A percentile compares a stretch with the other conserved stretches of the same genome.
phyloP scores from a whole-genome alignment of 1,139 yeast genomes.

The Zygotorulaspora mrakii region DNA sequence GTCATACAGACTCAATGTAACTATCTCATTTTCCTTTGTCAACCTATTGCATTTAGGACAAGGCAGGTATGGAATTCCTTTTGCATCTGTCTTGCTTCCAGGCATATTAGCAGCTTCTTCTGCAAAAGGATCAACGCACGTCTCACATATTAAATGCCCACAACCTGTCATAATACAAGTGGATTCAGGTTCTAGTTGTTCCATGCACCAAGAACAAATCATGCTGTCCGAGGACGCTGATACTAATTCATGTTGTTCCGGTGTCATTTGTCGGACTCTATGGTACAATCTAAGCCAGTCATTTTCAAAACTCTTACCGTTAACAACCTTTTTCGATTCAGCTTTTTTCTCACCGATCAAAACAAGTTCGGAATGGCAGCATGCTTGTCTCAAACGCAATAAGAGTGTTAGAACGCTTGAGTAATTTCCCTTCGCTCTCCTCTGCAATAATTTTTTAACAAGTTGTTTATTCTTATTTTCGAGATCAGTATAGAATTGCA shows the following conservation, averaged over 20 bases:
- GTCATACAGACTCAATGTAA: slow-evolving; percentile 52
- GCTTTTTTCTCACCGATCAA: slow-evolving; percentile 55
- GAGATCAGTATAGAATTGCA: slow-evolving; percentile 53
- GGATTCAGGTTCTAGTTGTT: slow-evolving; percentile 49
- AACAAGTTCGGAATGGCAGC: slow-evolving; percentile 78
- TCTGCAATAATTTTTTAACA: slow-evolving; percentile 45
- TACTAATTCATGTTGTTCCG: slow-evolving; percentile 29
- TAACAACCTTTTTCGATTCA: slow-evolving; percentile 30
- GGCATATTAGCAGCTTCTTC: slow-evolving; percentile 38
- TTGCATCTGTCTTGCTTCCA: slow-evolving; percentile 37
- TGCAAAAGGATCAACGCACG: slow-evolving; percentile 54
- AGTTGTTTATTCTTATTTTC: slow-evolving; percentile 56
- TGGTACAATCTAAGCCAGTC: slow-evolving; percentile 33
- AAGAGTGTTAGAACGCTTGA: slow-evolving; percentile 68
- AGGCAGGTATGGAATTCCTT: slow-evolving; percentile 44
- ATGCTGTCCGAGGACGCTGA: slow-evolving; percentile 31
- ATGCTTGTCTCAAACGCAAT: slow-evolving; percentile 81
- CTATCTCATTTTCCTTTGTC: slow-evolving; percentile 44
- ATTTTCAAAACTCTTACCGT: slow-evolving; percentile 31
- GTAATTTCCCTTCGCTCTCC: slow-evolving; percentile 43
- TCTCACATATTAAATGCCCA: slow-evolving; percentile 66
- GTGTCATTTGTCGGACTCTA: slow-evolving; percentile 28
- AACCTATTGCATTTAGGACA: slow-evolving; percentile 50
- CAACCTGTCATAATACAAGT: slow-evolving; percentile 53
- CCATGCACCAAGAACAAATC: slow-evolving; percentile 67